Evolutionary conservation across 768 basidiomycete species (phyloP).

Genomic region (Tephrocybe sp.): DNA sequence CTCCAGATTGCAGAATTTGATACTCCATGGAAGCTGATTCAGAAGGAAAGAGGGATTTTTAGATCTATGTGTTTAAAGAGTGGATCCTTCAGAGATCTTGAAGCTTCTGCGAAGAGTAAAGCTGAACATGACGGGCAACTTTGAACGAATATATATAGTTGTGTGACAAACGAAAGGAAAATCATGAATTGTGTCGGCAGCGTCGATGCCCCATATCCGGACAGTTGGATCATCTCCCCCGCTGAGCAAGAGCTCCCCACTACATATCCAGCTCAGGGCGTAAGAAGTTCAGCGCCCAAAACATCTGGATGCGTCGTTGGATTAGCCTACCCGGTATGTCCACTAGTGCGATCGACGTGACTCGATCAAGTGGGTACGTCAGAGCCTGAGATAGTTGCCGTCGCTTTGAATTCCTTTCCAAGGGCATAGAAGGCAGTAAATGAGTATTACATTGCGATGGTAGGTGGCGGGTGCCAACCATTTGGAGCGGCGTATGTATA

Average conservation of each 20-base stretch:
- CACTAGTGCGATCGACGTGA: conserved; percentile 44
- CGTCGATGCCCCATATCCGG: conserved; percentile 76
- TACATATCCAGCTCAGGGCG: conserved; percentile 70
- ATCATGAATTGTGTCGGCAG: conserved; percentile 37
- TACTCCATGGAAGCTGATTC: conserved; percentile 67
- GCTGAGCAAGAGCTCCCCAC: conserved; percentile 64
- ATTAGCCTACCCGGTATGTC: conserved; percentile 70
- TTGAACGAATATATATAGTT: conserved; percentile 64
- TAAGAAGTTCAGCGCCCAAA: conserved; percentile 22
- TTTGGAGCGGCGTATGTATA: too few relatives aligned
- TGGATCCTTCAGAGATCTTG: conserved; percentile 20
- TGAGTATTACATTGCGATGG: conserved; percentile 6
- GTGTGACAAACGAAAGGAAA: conserved; percentile 68
- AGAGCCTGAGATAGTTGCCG: conserved; percentile 25
- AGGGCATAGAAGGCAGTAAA: conserved; percentile 20
- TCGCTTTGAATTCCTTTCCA: conserved; percentile 28
- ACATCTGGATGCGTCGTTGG: not conserved
- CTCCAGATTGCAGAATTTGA: too few relatives aligned
- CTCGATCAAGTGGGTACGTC: conserved; percentile 52
- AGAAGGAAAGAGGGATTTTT: conserved; percentile 53
- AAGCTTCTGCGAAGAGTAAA: conserved; percentile 17
- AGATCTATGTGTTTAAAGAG: conserved; percentile 23
- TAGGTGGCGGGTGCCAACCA: not conserved
- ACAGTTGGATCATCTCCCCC: conserved; percentile 79
- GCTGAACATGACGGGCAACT: conserved; percentile 1